Conservation (phyloP, 192 early-diverging fungal species). For the Jimgerdemannia flammicorona region DNA sequence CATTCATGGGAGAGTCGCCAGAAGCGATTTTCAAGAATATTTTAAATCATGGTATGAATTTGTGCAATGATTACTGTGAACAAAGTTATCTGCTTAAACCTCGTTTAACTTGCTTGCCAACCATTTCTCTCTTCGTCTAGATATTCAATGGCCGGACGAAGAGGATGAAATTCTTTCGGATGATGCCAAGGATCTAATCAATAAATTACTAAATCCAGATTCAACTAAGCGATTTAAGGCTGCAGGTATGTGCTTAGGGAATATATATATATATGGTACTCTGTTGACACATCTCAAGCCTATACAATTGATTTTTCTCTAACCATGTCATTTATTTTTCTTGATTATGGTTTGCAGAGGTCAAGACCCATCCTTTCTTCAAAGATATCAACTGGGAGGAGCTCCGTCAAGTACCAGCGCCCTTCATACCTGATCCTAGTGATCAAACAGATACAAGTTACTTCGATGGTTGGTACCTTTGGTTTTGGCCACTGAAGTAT, state of each 20-base stretch:
- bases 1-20: constrained; percentile 83
- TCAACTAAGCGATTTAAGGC: constrained; percentile 62
- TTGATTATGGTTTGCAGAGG: constrained; percentile 26
- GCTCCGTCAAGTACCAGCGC: constrained; percentile 71
- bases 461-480: constrained; percentile 62
- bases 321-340: background rate
- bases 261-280: too few relatives aligned
- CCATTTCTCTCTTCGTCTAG: constrained; percentile 20
- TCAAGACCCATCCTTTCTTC: constrained; percentile 75
- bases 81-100: background rate
- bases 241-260: background rate
- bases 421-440: constrained; percentile 79
- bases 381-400: constrained; percentile 71
- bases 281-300: background rate
- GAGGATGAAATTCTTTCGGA: constrained; percentile 44
- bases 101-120: background rate
- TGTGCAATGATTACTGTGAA: background rate
- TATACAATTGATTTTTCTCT: background rate
- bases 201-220: constrained; percentile 69
- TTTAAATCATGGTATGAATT: constrained; percentile 53
- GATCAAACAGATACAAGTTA: constrained; percentile 89
- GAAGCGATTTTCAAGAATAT: constrained; percentile 90
- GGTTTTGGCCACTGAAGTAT: background rate
- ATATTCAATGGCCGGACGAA: constrained; percentile 62
- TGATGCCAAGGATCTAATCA: constrained; percentile 70